These are phyloP conservation scores for Bigelowiella natans DNA, from an alignment of 78 protist genomes.

Conservation along the genomic window DNA sequence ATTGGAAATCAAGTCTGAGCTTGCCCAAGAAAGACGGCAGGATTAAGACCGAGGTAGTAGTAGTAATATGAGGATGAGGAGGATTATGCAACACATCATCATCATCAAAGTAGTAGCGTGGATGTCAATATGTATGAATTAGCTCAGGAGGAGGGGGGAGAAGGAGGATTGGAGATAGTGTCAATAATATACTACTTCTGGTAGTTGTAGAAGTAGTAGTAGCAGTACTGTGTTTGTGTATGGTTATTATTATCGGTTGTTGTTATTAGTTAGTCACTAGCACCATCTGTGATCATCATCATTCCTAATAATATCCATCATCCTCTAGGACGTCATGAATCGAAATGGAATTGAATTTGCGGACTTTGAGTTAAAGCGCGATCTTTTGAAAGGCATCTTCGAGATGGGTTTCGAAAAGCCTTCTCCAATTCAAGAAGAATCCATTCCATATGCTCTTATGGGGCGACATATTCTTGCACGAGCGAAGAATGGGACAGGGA, in stretches of 20 bases:
- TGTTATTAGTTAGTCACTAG: too few relatives aligned
- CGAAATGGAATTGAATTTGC: conserved; percentile 78
- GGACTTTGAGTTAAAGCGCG: conserved; percentile 83
- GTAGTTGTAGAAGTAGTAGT: too few relatives aligned
- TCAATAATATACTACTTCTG: too few relatives aligned
- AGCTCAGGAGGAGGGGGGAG: too few relatives aligned
- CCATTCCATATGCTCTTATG: conserved; percentile 78
- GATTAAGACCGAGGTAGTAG: not conserved
- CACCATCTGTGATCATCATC: not conserved
- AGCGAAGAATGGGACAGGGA: conserved; percentile 99
- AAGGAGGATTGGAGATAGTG: too few relatives aligned
- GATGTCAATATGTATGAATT: too few relatives aligned
- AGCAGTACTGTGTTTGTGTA: too few relatives aligned
- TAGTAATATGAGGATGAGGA: too few relatives aligned
- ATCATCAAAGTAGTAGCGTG: too few relatives aligned
- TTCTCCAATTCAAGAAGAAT: conserved; percentile 82
- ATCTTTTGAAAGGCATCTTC: conserved; percentile 88
- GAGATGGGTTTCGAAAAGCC: conserved; percentile 93
- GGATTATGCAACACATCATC: too few relatives aligned
- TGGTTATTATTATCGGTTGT: too few relatives aligned
- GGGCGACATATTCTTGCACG: conserved; percentile 84
- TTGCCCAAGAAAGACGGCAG: not conserved
- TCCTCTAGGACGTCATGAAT: conserved; percentile 69
- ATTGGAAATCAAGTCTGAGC: not conserved
- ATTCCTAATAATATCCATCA: not conserved